Evolutionary conservation across 352 stramenopile species (phyloP).

Genomic region (Pythium monospermum): DNA sequence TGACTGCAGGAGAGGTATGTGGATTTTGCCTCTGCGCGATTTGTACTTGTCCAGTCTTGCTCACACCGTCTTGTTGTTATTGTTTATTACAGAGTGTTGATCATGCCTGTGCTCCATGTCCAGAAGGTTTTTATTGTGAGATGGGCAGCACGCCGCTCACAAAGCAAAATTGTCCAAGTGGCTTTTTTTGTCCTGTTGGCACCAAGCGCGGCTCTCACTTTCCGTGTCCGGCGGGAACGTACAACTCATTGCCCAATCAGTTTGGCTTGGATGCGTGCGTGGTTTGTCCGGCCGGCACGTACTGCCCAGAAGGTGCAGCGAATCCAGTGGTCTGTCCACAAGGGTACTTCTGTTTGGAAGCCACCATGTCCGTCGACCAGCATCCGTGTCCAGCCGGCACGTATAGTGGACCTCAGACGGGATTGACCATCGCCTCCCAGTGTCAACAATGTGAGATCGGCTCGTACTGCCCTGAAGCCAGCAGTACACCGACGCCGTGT

Average conservation of each 20-base stretch:
- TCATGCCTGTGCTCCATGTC: slow-evolving; percentile 69
- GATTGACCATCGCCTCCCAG: slow-evolving; percentile 36
- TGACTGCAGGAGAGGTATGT: slow-evolving; percentile 73
- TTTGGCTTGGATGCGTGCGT: slow-evolving; percentile 46
- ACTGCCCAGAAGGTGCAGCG: slow-evolving; percentile 48
- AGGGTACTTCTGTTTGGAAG: slow-evolving; percentile 81
- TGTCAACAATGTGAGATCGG: slow-evolving; percentile 59
- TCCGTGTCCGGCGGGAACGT: slow-evolving; percentile 86
- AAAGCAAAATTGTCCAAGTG: slow-evolving; percentile 51
- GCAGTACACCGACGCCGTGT: slow-evolving; percentile 58
- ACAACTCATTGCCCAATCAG: slow-evolving; percentile 50
- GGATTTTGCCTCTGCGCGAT: too few species aligned
- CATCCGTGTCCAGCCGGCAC: slow-evolving; percentile 87
- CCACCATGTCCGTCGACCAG: slow-evolving; percentile 54
- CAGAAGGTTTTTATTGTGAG: slow-evolving; percentile 74
- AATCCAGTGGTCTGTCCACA: slow-evolving; percentile 51
- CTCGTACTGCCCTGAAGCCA: slow-evolving; percentile 82
- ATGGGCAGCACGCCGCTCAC: slow-evolving; percentile 67
- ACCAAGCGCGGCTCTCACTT: slow-evolving; percentile 64
- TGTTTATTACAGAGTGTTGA: slow-evolving; percentile 51
- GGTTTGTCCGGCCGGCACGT: slow-evolving; percentile 55
- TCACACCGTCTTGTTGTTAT: background rate
- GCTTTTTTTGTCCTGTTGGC: slow-evolving; percentile 66
- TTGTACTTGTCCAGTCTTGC: too few species aligned
- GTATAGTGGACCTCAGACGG: slow-evolving; percentile 65